Evolutionary conservation across 805 yeast species (phyloP).

Genomic region (Grigorovia jiainica): DNA sequence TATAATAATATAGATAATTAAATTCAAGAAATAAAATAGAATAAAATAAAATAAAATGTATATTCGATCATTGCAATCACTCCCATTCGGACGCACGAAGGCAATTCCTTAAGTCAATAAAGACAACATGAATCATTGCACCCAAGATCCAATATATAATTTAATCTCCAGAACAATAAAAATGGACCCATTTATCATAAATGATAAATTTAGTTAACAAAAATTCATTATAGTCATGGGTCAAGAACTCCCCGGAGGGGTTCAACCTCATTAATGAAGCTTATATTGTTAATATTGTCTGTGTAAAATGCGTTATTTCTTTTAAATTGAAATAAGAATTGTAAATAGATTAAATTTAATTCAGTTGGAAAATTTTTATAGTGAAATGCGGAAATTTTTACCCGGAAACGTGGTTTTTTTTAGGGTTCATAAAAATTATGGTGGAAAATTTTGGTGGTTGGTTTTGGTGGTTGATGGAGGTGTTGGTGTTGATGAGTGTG

Average conservation of each 20-base stretch:
- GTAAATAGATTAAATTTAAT: background rate
- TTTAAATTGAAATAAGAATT: slow-evolving; percentile 1
- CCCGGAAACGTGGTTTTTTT: no score
- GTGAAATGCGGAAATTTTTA: no score
- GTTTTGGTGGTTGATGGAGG: no score
- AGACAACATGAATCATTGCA: slow-evolving; percentile 55
- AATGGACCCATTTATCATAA: background rate
- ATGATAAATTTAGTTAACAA: slow-evolving; percentile 21
- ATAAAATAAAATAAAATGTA: slow-evolving; percentile 20
- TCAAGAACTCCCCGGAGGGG: slow-evolving; percentile 51
- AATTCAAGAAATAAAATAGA: background rate
- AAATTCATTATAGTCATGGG: slow-evolving; percentile 62
- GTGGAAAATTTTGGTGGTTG: no score
- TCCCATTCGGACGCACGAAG: slow-evolving; percentile 75
- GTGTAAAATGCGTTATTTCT: slow-evolving; percentile 52
- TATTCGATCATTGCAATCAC: slow-evolving; percentile 42
- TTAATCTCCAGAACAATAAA: slow-evolving; percentile 54
- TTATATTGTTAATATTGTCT: slow-evolving; percentile 49
- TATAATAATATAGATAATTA: background rate
- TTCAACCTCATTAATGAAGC: slow-evolving; percentile 63
- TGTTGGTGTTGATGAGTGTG: no score
- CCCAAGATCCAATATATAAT: slow-evolving; percentile 52
- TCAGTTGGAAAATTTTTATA: background rate
- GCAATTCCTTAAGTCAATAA: slow-evolving; percentile 50
- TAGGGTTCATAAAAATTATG: no score